Evolutionary conservation across 345 rosid genomes (phyloP), one percentile per base, ranked within the genome.

Genomic region (Camelina neglecta): DNA sequence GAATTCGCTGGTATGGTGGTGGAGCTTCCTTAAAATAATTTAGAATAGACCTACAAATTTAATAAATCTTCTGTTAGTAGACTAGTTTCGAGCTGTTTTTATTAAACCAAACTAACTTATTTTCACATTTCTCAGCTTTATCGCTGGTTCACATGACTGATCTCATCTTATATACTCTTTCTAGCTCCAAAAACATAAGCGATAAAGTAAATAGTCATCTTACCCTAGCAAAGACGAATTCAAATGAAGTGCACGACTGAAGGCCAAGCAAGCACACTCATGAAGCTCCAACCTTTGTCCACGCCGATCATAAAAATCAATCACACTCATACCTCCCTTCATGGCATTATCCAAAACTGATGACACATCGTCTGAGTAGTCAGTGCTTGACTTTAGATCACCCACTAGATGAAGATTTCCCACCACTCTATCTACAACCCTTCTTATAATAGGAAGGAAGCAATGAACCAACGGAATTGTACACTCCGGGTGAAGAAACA

Each of bases 201-300:
- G 23, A 56, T 38, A 31, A 49, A 59, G 61, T 11, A 42, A 56
- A 18, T 6, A 59, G n/a, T 29, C 75, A 21, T 42, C 48, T 76
- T 86, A 90, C 97, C 90, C 85, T 72, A 84, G 67, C 72, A 90
- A 82, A 72, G 82, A 86, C 60, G 85, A 81, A 76, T 87, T 89
- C 67, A 94, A 85, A 81, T 89, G 95, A 76, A 92, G 86, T 59
- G 91, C 87, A 9, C 92, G 95, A 73, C 90, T 81, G 55, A 94
- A 86, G 18, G 95, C 97, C 73, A 94, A 77, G 83, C 97, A 94
- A 82, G 91, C 88, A 65, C 90, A 83, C 86, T 92, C 97, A 3
- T 94, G 97, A 74, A 94, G 93, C 75, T 81, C 76, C 83, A 94
- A 69, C 51, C 86, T 89, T 83, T 72, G 84, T 63, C 90, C 90